phyloP scores from a whole-genome alignment of 2,329 filamentous ascomycete genomes.

The Talaromyces sp. region DNA sequence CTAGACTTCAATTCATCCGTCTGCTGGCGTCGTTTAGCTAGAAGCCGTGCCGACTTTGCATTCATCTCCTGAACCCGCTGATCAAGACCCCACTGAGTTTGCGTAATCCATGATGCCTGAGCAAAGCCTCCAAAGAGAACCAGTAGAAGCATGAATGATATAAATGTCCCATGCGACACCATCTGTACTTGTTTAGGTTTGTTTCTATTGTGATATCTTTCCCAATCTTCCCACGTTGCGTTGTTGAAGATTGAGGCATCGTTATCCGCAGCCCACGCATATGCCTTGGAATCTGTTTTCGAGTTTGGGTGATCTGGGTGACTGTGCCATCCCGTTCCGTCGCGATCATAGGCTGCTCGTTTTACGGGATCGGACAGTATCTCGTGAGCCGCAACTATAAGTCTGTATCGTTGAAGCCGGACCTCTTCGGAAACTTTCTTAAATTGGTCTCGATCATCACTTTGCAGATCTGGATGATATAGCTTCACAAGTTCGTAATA shows the following conservation, averaged over 20 bases:
- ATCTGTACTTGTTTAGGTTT: conserved; percentile 41
- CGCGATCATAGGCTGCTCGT: conserved; percentile 75
- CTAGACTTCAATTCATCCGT: conserved; percentile 45
- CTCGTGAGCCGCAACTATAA: conserved; percentile 82
- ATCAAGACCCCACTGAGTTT: conserved; percentile 59
- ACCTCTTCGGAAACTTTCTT: conserved; percentile 55
- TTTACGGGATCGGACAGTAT: conserved; percentile 79
- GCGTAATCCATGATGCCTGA: conserved; percentile 67
- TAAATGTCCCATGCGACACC: conserved; percentile 79
- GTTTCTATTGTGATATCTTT: conserved; percentile 66
- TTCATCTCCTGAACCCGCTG: conserved; percentile 65
- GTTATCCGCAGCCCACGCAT: conserved; percentile 26
- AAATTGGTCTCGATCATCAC: conserved; percentile 41
- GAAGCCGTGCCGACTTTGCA: conserved; percentile 57
- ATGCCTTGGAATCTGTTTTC: conserved; percentile 5
- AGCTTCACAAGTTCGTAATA: conserved; percentile 93
- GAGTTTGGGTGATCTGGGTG: conserved; percentile 31
- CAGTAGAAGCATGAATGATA: conserved; percentile 65
- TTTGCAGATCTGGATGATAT: conserved; percentile 80
- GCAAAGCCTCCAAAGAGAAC: conserved; percentile 67
- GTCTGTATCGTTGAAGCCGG: conserved; percentile 82
- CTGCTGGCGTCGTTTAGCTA: conserved; percentile 53
- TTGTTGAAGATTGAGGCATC: conserved; percentile 60
- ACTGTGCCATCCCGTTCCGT: conserved; percentile 74
- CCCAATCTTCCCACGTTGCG: conserved; percentile 98